Base-by-base conservation (phyloP, 1,139 yeast genomes). In the Kluyveromyces marxianus region DNA sequence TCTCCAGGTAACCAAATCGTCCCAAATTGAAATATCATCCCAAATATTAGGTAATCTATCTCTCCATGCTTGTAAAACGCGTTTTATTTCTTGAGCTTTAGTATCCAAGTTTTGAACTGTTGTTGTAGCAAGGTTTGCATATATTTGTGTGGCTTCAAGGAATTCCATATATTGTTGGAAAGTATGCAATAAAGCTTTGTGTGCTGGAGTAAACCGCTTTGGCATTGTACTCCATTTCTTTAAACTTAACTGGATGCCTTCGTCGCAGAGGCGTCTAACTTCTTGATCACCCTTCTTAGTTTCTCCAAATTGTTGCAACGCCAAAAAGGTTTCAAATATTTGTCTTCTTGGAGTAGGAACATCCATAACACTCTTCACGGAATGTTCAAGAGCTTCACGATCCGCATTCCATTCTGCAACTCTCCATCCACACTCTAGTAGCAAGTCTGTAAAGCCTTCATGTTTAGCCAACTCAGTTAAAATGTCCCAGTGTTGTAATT, bases 391-490 rank as follows among this genome's bases (percentile, higher is more conserved):
- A 0, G 97, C 92, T 51, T 90, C 98, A 54, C 94, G 76, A 57
- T 94, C 98, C 24, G 95, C 83, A 50, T 84, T 84, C 99, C 99
- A 94, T 60, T 94, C 97, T 5, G 98, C 97, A 42, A 92, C 96
- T 62, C 98, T 75, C 99, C 99, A 94, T 39, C 97, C 98, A 73
- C 99, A 94, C 66, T 94, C 99, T 28, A 94, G 71, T 35, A 94
- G 69, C 54, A 94, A 72, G 60, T 94, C 99, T 0, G 97, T 88
- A 60, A 90, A 94, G 0, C 97, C 97, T 71, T 94, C 99, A 60
- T 94, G 97, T 59, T 92, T 88, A 3, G 99, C 98, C 42, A 94
- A 74, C 58, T 94, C 99, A 0, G 98, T 90, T 51, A 94, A 72
- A 48, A 94, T 84, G 63, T 94, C 98, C 99, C 99, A 94, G 54